Conservation (phyloP, 345 rosid species). For the Hibiscus syriacus region DNA sequence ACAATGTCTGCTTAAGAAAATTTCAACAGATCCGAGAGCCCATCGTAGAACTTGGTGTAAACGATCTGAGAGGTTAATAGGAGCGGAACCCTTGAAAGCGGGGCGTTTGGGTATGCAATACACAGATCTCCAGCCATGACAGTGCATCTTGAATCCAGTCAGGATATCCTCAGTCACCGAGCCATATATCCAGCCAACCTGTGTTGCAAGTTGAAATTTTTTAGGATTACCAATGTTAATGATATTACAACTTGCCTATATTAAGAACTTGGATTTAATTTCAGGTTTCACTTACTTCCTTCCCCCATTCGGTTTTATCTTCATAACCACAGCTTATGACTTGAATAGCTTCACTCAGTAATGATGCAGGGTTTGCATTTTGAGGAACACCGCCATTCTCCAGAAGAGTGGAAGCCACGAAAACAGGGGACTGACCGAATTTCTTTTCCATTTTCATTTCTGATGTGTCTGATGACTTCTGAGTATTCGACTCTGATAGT, state of each 20-base stretch:
- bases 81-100: slow-evolving; percentile 94
- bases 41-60: slow-evolving; percentile 90
- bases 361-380: slow-evolving; percentile 60
- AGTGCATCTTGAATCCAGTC: slow-evolving; percentile 97
- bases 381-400: slow-evolving; percentile 77
- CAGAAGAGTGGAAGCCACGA: slow-evolving; percentile 58
- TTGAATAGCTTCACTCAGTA: slow-evolving; percentile 88
- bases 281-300: slow-evolving; percentile 52
- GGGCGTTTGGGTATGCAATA: slow-evolving; percentile 85
- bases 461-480: slow-evolving; percentile 31
- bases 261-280: neutral
- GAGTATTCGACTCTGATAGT: slow-evolving; percentile 33
- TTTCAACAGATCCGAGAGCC: slow-evolving; percentile 99
- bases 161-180: slow-evolving; percentile 90
- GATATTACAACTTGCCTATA: neutral
- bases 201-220: slow-evolving; percentile 10
- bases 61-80: slow-evolving; percentile 91
- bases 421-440: slow-evolving; percentile 88
- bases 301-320: slow-evolving; percentile 99
- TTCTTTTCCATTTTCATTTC: slow-evolving; percentile 82
- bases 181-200: slow-evolving; percentile 97
- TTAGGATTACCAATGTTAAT: neutral
- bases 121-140: slow-evolving; percentile 96
- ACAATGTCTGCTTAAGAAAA: slow-evolving; percentile 88
- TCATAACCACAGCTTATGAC: slow-evolving; percentile 96